Conservation (phyloP, 768 basidiomycete genomes). For the Rhizopogon vulgaris region DNA sequence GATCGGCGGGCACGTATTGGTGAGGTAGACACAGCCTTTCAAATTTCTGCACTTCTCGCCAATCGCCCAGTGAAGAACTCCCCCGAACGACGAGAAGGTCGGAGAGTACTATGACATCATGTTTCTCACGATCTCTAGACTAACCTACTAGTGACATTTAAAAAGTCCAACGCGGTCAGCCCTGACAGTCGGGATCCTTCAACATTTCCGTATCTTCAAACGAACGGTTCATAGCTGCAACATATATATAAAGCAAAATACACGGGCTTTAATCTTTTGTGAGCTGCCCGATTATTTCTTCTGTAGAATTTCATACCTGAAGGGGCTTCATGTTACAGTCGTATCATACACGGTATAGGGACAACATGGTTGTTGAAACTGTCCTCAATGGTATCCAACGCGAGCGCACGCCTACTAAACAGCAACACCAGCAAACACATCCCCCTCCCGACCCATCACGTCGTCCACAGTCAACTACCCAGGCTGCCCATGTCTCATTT, state of each 20-base stretch:
- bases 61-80: not conserved
- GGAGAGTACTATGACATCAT: not conserved
- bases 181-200: no score
- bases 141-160: not conserved
- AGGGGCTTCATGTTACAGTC: not conserved
- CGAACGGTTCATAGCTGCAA: not conserved
- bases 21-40: not conserved
- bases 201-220: not conserved
- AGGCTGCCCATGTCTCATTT: conserved; percentile 1
- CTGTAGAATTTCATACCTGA: not conserved
- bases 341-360: not conserved
- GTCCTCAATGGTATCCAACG: not conserved
- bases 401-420: not conserved
- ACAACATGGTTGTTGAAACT: not conserved
- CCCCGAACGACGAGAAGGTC: not conserved
- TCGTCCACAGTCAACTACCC: conserved; percentile 2
- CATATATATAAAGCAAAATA: not conserved
- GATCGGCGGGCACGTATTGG: not conserved
- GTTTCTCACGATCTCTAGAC: not conserved
- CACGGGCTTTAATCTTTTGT: not conserved
- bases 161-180: not conserved
- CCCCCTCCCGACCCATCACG: not conserved
- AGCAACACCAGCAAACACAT: not conserved
- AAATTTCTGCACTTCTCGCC: not conserved
- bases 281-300: not conserved